A percentile compares a stretch with the other conserved stretches of the same genome.
phyloP scores from a whole-genome alignment of 495 filamentous ascomycete species.

The Xylaria bambusicola region DNA sequence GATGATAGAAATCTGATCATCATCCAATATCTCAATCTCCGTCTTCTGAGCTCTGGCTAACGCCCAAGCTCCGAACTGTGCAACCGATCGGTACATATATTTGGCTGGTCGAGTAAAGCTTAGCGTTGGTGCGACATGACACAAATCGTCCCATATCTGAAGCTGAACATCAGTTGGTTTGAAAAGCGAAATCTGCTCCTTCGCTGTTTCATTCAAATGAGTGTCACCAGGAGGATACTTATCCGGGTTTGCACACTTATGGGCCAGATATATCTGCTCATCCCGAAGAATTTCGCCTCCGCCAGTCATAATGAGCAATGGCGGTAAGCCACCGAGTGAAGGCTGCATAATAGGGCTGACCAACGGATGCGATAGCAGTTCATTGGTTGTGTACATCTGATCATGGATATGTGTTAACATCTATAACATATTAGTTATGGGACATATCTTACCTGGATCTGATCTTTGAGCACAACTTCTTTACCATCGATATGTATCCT shows the following conservation, averaged over 20 bases:
- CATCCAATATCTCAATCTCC: slow-evolving; percentile 76
- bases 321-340: slow-evolving; percentile 84
- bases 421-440: no score
- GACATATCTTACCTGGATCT: slow-evolving; percentile 65
- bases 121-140: slow-evolving; percentile 86
- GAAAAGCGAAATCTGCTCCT: slow-evolving; percentile 65
- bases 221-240: slow-evolving; percentile 69
- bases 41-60: slow-evolving; percentile 78
- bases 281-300: slow-evolving; percentile 88
- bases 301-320: slow-evolving; percentile 80
- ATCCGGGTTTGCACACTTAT: slow-evolving; percentile 83
- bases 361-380: slow-evolving; percentile 80
- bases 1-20: slow-evolving; percentile 75
- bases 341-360: slow-evolving; percentile 87
- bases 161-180: slow-evolving; percentile 87
- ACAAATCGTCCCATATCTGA: slow-evolving; percentile 95
- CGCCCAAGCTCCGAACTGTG: slow-evolving; percentile 91
- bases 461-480: slow-evolving; percentile 74
- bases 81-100: slow-evolving; percentile 86
- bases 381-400: slow-evolving; percentile 86
- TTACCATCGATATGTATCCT: slow-evolving; percentile 71
- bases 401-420: neutral
- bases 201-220: slow-evolving; percentile 61
- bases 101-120: slow-evolving; percentile 94
- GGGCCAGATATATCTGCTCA: slow-evolving; percentile 92